Evolutionary conservation across 768 basidiomycete species (phyloP).

Genomic region (Bullera alba): DNA sequence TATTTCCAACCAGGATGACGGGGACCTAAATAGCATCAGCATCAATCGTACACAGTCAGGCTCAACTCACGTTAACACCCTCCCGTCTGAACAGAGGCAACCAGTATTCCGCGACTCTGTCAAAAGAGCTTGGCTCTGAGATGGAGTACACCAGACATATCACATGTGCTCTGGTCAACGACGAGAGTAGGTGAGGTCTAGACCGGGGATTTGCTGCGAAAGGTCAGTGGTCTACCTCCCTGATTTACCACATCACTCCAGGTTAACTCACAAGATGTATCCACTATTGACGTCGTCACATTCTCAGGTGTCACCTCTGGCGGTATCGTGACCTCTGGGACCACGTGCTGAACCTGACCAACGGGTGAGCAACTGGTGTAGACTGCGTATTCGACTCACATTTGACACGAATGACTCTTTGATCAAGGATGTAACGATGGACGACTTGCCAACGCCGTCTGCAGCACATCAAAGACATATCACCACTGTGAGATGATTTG

Average conservation of each 20-base stretch:
- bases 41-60: neutral
- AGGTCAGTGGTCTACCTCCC: neutral
- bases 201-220: conserved; percentile 72
- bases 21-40: conserved; percentile 61
- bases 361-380: neutral
- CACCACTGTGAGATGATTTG: too few species aligned
- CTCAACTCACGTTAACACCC: conserved; percentile 75
- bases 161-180: conserved; percentile 95
- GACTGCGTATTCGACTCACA: conserved; percentile 50
- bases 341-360: conserved; percentile 78
- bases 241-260: neutral
- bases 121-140: conserved; percentile 92
- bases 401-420: conserved; percentile 89
- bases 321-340: conserved; percentile 96
- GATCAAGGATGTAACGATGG: conserved; percentile 92
- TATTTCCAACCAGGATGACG: conserved; percentile 95
- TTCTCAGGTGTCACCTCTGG: conserved; percentile 96
- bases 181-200: conserved; percentile 78
- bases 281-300: conserved; percentile 95
- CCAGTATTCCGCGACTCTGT: conserved; percentile 97
- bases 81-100: conserved; percentile 87
- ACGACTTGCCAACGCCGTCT: conserved; percentile 98
- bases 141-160: conserved; percentile 97
- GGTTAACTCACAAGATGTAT: conserved; percentile 73
- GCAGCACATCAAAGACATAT: neutral